phyloP scores from a whole-genome alignment of 2,329 filamentous ascomycete species.

The Herpotrichia juniperi region DNA sequence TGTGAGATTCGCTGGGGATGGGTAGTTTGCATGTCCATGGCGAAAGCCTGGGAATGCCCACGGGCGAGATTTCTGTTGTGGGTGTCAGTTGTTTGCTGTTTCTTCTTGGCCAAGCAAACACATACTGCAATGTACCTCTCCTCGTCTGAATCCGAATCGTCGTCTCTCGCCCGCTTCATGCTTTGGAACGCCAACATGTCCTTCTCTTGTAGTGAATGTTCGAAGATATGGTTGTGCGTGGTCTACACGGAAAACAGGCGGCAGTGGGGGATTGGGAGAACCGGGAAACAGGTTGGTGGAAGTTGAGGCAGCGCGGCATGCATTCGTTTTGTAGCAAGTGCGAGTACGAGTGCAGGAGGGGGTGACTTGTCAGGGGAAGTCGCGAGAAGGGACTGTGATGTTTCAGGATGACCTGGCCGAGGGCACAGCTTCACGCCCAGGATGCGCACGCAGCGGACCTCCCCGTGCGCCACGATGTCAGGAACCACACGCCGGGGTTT shows the following conservation, averaged over 20 bases:
- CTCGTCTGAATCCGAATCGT: conserved; percentile 41
- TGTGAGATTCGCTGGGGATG: conserved; percentile 23
- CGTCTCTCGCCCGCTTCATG: conserved; percentile 39
- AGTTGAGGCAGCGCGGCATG: conserved; percentile 22
- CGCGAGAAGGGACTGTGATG: conserved; percentile 24
- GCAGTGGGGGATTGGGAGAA: conserved; percentile 10
- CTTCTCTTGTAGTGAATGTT: background rate
- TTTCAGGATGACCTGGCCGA: conserved; percentile 33
- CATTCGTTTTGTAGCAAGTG: conserved; percentile 38
- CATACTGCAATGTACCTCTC: conserved; percentile 38
- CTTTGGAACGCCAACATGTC: conserved; percentile 40
- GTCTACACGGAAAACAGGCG: conserved; percentile 28
- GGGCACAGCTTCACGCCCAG: conserved; percentile 9
- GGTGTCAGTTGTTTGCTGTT: conserved; percentile 16
- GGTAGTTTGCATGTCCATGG: conserved; percentile 23
- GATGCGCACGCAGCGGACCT: background rate
- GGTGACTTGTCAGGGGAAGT: conserved; percentile 37
- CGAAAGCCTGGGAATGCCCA: conserved; percentile 22
- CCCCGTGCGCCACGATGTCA: conserved; percentile 5
- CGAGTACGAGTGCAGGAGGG: conserved; percentile 22
- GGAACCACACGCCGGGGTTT: background rate
- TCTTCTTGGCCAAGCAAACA: conserved; percentile 3
- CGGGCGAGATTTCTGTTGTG: conserved; percentile 36
- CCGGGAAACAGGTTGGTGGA: conserved; percentile 16
- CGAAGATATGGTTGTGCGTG: conserved; percentile 10